Conservation (phyloP, 768 basidiomycete genomes). For the Dentipellis sp. region DNA sequence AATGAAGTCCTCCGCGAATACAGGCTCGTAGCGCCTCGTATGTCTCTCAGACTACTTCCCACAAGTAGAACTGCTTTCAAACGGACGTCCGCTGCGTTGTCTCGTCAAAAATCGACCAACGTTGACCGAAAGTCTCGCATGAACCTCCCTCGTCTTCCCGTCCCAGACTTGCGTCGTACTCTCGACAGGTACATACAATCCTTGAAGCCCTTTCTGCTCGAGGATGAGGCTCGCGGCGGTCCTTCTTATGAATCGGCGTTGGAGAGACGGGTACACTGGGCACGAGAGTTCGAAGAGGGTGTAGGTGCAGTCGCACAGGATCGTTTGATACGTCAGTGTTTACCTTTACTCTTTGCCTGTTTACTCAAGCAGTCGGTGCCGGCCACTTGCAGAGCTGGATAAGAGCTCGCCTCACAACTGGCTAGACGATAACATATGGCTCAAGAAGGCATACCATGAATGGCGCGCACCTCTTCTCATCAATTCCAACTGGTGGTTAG, state of each 20-base stretch:
- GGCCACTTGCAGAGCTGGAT: slow-evolving; percentile 51
- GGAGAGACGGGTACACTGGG: slow-evolving; percentile 47
- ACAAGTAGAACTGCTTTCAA: too few species aligned
- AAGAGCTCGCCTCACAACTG: slow-evolving; percentile 80
- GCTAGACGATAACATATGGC: slow-evolving; percentile 93
- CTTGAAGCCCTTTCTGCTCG: slow-evolving; percentile 68
- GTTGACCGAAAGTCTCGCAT: neutral
- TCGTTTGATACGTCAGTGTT: slow-evolving; percentile 31
- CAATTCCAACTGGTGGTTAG: slow-evolving; percentile 96
- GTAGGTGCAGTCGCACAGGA: slow-evolving; percentile 65
- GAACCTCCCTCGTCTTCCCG: slow-evolving; percentile 56
- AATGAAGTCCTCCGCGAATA: too few species aligned
- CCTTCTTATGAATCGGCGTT: slow-evolving; percentile 41
- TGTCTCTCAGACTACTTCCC: too few species aligned
- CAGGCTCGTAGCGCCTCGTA: too few species aligned
- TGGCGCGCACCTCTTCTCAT: slow-evolving; percentile 79
- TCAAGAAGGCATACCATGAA: slow-evolving; percentile 78
- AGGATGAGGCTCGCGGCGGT: slow-evolving; percentile 57
- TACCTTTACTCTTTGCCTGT: slow-evolving; percentile 1
- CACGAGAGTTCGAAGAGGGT: slow-evolving; percentile 60
- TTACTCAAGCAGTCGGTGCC: neutral
- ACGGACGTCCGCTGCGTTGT: too few species aligned
- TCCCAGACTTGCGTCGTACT: slow-evolving; percentile 69
- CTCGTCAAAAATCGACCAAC: too few species aligned
- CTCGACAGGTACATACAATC: slow-evolving; percentile 73